Conservation (phyloP, 257 asterid species). For the Lycium ferocissimum region DNA sequence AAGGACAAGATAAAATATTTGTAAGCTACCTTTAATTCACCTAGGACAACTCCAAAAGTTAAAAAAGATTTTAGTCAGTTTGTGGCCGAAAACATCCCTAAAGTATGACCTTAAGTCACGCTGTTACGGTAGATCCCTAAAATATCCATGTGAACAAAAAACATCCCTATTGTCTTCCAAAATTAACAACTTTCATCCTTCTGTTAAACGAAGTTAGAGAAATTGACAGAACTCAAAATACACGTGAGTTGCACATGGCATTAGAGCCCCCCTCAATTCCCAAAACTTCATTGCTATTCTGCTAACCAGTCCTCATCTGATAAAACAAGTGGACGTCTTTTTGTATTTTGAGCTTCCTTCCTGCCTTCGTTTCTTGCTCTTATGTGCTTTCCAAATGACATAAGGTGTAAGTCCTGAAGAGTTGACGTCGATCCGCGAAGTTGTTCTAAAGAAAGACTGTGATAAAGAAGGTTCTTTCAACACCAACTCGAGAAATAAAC, state of each 20-base stretch:
- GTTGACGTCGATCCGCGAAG: neutral
- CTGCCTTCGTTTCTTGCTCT: neutral
- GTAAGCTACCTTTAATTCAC: conserved; percentile 7
- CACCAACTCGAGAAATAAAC: neutral
- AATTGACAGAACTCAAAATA: neutral
- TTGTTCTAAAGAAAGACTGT: neutral
- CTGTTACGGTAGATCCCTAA: neutral
- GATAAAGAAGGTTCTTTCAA: conserved; percentile 6
- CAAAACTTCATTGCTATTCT: neutral
- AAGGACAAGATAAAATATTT: neutral
- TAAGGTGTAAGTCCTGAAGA: neutral
- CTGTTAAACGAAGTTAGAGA: neutral
- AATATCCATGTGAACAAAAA: neutral
- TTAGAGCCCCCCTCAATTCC: neutral
- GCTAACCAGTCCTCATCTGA: neutral
- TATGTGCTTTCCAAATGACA: neutral
- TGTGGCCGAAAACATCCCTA: conserved; percentile 10
- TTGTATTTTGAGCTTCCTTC: neutral
- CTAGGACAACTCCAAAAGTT: neutral
- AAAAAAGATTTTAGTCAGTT: neutral
- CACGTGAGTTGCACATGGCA: neutral
- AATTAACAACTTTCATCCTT: neutral
- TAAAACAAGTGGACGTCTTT: neutral
- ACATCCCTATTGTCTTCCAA: neutral
- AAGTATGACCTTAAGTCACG: neutral